Evolutionary conservation across 225 moss, liverwort and hornwort genomes (phyloP).

Genomic region (Antitrichia curtipendula): DNA sequence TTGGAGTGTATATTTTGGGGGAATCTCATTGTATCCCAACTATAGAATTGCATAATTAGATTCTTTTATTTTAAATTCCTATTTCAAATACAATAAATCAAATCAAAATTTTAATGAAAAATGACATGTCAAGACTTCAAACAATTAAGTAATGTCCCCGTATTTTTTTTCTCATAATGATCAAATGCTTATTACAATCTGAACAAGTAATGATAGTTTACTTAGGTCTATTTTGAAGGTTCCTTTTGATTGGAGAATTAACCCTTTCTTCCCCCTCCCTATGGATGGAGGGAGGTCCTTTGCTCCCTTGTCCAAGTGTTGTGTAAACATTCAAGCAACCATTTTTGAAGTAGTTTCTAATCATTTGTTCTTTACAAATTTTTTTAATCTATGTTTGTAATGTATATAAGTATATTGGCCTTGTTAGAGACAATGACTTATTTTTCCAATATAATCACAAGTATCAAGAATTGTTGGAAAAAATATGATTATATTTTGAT

Average conservation of each 20-base stretch:
- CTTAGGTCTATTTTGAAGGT: too few relatives aligned
- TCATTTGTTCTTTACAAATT: neutral
- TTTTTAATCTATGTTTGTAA: neutral
- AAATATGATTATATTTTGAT: accelerated
- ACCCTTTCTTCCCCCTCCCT: accelerated
- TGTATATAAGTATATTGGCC: neutral
- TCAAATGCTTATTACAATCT: neutral
- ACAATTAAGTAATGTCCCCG: neutral
- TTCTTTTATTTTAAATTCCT: neutral
- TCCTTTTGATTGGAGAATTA: neutral
- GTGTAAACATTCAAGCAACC: neutral
- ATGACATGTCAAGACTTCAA: neutral
- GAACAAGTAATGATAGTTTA: neutral
- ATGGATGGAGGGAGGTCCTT: neutral
- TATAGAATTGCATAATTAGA: neutral
- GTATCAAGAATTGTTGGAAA: neutral
- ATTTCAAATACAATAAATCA: neutral
- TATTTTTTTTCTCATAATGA: neutral
- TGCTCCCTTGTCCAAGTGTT: accelerated
- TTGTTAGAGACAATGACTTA: neutral
- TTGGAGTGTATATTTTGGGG: neutral
- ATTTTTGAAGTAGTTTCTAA: neutral
- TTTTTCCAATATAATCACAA: neutral
- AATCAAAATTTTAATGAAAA: neutral
- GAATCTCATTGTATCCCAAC: accelerated